Conservation (phyloP, 495 filamentous ascomycete species). For the Rusavskia elegans region DNA sequence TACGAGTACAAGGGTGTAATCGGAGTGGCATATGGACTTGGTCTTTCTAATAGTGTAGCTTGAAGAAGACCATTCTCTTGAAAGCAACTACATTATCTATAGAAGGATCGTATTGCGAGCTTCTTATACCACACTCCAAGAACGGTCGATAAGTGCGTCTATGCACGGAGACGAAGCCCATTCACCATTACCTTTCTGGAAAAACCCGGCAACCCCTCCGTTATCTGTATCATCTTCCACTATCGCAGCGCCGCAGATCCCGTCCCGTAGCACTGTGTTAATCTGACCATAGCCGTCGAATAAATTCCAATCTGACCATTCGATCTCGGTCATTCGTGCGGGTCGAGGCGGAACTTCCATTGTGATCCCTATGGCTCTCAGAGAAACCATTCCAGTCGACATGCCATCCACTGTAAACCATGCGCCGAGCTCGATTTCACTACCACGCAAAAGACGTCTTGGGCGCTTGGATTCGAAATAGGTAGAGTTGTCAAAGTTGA, state of each 20-base stretch:
- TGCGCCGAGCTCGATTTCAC: background rate
- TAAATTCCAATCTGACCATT: background rate
- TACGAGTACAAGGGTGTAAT: too few relatives aligned
- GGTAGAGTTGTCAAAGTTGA: background rate
- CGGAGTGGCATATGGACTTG: too few relatives aligned
- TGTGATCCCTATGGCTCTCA: background rate
- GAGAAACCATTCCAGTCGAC: conserved; percentile 1
- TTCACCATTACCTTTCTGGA: background rate
- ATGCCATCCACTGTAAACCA: conserved; percentile 1
- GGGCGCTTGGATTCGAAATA: background rate
- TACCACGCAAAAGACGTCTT: background rate
- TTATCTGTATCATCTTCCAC: conserved; percentile 1
- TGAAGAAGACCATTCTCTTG: too few relatives aligned
- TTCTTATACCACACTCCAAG: background rate
- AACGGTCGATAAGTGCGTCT: background rate
- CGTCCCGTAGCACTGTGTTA: background rate
- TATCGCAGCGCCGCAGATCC: conserved; percentile 4
- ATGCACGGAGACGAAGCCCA: background rate
- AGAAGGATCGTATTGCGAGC: too few relatives aligned
- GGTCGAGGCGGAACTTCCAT: background rate
- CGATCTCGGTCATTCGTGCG: background rate
- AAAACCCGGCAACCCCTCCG: conserved; percentile 2
- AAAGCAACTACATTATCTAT: too few relatives aligned
- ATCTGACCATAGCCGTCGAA: background rate
- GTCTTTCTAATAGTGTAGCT: too few relatives aligned